Evolutionary conservation across 1,139 yeast genomes (phyloP).

Genomic region (Yamadazyma jaroonii): DNA sequence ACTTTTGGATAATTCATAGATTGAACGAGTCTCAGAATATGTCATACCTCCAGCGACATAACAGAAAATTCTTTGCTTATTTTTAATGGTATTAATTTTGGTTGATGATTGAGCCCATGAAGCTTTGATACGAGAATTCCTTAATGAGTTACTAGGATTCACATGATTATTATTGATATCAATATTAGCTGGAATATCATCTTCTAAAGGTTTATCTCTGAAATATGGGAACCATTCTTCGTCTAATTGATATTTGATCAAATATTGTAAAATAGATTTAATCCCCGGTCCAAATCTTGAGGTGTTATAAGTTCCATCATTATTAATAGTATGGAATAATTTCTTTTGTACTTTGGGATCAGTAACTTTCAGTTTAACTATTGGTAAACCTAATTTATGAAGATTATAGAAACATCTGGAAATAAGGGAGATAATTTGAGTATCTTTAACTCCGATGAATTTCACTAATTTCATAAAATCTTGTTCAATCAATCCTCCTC

Average conservation of each 20-base stretch:
- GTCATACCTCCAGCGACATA: constrained; percentile 92
- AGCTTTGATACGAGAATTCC: constrained; percentile 76
- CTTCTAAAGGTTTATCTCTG: constrained; percentile 71
- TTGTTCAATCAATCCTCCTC: constrained; percentile 78
- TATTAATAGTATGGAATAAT: constrained; percentile 64
- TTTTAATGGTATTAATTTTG: constrained; percentile 25
- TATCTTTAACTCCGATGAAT: constrained; percentile 63
- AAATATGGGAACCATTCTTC: constrained; percentile 67
- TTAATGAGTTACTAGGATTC: constrained; percentile 37
- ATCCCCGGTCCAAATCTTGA: constrained; percentile 77
- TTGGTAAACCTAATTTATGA: constrained; percentile 61
- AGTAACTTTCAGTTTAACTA: constrained; percentile 50
- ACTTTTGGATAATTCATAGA: constrained; percentile 64
- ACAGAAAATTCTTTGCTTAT: constrained; percentile 70
- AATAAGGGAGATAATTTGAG: constrained; percentile 49
- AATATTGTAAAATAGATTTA: constrained; percentile 53
- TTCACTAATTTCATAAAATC: constrained; percentile 71
- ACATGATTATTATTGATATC: constrained; percentile 23
- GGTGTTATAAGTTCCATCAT: constrained; percentile 66
- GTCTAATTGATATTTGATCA: constrained; percentile 49
- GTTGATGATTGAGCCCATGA: constrained; percentile 69
- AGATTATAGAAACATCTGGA: constrained; percentile 61
- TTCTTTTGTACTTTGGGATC: constrained; percentile 39
- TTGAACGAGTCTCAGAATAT: constrained; percentile 73
- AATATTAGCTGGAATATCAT: constrained; percentile 42